These are phyloP conservation scores for Fusarium ambrosium DNA, from an alignment of 2,329 filamentous ascomycete species.

Conservation along the genomic window DNA sequence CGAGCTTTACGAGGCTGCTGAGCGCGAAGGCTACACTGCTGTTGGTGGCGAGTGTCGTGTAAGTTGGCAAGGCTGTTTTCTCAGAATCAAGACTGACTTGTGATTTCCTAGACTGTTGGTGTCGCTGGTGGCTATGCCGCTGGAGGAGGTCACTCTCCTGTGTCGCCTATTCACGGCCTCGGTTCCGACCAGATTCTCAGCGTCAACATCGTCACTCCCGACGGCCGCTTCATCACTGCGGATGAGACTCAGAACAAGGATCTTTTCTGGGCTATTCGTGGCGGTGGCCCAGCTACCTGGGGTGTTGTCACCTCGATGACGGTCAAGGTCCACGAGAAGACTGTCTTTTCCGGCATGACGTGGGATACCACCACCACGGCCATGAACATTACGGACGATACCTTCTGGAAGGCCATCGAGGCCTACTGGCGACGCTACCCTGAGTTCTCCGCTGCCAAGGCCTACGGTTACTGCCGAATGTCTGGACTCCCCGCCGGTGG, in stretches of 20 bases:
- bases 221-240: slow-evolving; percentile 57
- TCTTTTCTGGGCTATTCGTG: slow-evolving; percentile 64
- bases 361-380: slow-evolving; percentile 53
- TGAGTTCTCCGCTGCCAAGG: slow-evolving; percentile 45
- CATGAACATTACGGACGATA: slow-evolving; percentile 48
- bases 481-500: not conserved
- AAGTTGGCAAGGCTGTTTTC: slow-evolving; percentile 14
- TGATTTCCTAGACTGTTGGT: slow-evolving; percentile 40
- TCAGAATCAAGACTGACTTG: not conserved
- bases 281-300: slow-evolving; percentile 57
- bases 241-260: slow-evolving; percentile 57
- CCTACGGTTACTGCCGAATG: slow-evolving; percentile 44
- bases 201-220: slow-evolving; percentile 61
- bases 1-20: slow-evolving; percentile 65
- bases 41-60: slow-evolving; percentile 65
- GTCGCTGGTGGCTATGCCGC: slow-evolving; percentile 46
- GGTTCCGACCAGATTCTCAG: slow-evolving; percentile 62
- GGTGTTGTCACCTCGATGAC: slow-evolving; percentile 56
- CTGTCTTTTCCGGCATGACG: slow-evolving; percentile 48
- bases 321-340: slow-evolving; percentile 51
- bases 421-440: slow-evolving; percentile 51
- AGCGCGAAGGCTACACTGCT: slow-evolving; percentile 59
- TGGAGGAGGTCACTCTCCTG: slow-evolving; percentile 64
- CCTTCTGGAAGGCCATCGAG: slow-evolving; percentile 51
- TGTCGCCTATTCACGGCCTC: slow-evolving; percentile 59